Evolutionary conservation across 768 basidiomycete genomes (phyloP).

Genomic region (Tylopilus felleus): DNA sequence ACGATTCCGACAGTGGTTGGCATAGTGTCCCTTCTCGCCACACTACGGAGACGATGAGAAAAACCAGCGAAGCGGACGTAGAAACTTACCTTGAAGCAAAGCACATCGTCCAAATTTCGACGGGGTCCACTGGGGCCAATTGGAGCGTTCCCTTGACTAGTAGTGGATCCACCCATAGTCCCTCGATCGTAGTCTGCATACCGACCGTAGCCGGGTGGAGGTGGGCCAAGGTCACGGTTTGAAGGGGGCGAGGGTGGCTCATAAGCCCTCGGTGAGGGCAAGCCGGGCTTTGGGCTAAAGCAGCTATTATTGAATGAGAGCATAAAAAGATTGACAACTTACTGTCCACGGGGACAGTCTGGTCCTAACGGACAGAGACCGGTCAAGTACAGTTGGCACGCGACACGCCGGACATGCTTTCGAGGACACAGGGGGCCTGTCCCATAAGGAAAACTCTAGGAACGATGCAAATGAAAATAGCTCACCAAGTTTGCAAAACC

Average conservation of each 20-base stretch:
- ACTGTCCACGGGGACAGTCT: constrained; percentile 89
- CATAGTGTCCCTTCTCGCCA: constrained; percentile 92
- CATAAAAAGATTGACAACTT: constrained; percentile 34
- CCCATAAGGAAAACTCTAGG: constrained; percentile 7
- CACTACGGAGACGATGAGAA: constrained; percentile 47
- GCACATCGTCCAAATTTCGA: constrained; percentile 77
- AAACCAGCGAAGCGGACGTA: not conserved
- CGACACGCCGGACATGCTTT: constrained; percentile 88
- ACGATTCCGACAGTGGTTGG: constrained; percentile 87
- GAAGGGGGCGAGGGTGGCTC: constrained; percentile 74
- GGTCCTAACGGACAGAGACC: constrained; percentile 92
- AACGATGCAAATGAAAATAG: constrained; percentile 11
- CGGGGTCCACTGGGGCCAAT: constrained; percentile 43
- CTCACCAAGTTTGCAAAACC: constrained; percentile 91
- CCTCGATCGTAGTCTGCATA: constrained; percentile 73
- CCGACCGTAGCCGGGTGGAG: constrained; percentile 88
- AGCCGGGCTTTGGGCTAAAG: constrained; percentile 69
- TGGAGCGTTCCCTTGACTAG: constrained; percentile 24
- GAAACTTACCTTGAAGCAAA: constrained; percentile 76
- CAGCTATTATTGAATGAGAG: constrained; percentile 7
- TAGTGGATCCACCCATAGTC: constrained; percentile 30
- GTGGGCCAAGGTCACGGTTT: constrained; percentile 78
- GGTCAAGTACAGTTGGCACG: constrained; percentile 86
- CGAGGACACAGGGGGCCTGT: constrained; percentile 84
- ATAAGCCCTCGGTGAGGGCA: constrained; percentile 71